phyloP scores from a whole-genome alignment of 306 rosid species.

The Pterocarpus santalinus region DNA sequence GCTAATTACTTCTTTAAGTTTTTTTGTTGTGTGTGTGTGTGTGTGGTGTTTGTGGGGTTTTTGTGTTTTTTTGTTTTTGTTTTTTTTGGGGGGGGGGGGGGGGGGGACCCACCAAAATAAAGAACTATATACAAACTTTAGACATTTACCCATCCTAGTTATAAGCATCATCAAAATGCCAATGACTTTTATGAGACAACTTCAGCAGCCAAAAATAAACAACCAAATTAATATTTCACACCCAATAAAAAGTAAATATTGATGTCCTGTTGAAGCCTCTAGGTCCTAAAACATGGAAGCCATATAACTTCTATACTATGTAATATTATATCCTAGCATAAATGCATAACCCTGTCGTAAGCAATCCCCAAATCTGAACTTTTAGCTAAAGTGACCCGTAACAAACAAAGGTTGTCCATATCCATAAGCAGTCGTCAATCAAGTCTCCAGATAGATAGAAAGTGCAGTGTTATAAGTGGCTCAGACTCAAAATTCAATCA shows the following conservation, averaged over 20 bases:
- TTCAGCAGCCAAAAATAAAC: constrained; percentile 24
- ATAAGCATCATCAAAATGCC: constrained; percentile 7
- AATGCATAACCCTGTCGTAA: background rate
- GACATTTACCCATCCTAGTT: constrained; percentile 1
- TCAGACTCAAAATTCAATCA: constrained; percentile 11
- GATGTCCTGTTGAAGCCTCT: constrained; percentile 4
- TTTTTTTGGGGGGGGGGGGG: too few species aligned
- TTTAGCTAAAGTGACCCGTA: background rate
- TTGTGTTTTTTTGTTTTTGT: too few species aligned
- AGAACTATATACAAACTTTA: background rate
- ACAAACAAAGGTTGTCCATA: background rate
- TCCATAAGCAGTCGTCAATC: background rate
- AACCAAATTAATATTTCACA: background rate
- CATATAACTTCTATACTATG: background rate
- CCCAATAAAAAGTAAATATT: background rate
- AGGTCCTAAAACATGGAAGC: constrained; percentile 8
- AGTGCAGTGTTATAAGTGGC: background rate
- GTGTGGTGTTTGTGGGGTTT: too few species aligned
- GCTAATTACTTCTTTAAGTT: background rate
- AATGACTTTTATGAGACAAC: background rate
- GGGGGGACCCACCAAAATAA: background rate
- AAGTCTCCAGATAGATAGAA: background rate
- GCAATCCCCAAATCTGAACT: background rate
- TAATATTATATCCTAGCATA: background rate
- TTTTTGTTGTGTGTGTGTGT: too few species aligned